A percentile compares a stretch with the other conserved stretches of the same genome.
These are phyloP conservation scores for Neoboletus magnificus DNA, from an alignment of 768 basidiomycete species.

Conservation along the genomic window DNA sequence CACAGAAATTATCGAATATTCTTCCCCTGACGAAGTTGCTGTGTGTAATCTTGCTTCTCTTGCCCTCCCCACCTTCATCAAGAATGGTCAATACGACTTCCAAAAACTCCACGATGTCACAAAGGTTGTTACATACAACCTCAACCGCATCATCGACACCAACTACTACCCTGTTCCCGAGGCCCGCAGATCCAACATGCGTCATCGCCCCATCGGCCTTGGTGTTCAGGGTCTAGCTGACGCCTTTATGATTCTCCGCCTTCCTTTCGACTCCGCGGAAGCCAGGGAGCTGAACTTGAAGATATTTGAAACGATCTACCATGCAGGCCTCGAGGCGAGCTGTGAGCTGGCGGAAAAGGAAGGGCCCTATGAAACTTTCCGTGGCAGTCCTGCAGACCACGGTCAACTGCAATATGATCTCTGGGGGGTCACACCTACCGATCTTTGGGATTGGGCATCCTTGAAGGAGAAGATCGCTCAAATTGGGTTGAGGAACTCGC, in stretches of 20 bases:
- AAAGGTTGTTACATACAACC: conserved; percentile 90
- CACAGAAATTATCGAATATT: conserved; percentile 99
- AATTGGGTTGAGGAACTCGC: conserved; percentile 84
- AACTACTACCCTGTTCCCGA: conserved; percentile 96
- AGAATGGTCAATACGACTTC: conserved; percentile 85
- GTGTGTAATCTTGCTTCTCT: conserved; percentile 99
- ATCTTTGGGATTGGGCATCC: conserved; percentile 90
- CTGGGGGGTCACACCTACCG: conserved; percentile 88
- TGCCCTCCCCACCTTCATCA: conserved; percentile 89
- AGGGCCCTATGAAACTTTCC: conserved; percentile 86
- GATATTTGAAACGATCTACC: conserved; percentile 99
- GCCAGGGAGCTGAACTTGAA: conserved; percentile 88
- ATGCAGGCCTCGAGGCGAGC: conserved; percentile 88
- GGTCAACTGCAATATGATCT: conserved; percentile 93
- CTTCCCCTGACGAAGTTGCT: conserved; percentile 93
- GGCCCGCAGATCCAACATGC: conserved; percentile 90
- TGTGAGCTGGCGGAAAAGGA: conserved; percentile 77
- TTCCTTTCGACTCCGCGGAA: conserved; percentile 90
- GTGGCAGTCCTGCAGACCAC: conserved; percentile 84
- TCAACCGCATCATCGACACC: conserved; percentile 91
- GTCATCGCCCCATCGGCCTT: conserved; percentile 95
- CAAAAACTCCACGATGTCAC: conserved; percentile 89
- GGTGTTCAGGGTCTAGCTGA: conserved; percentile 98
- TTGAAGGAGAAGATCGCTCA: conserved; percentile 84
- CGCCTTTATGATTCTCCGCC: conserved; percentile 93